phyloP scores from a whole-genome alignment of 1,284 basidiomycete genomes.

The Papiliotrema terrestris region DNA sequence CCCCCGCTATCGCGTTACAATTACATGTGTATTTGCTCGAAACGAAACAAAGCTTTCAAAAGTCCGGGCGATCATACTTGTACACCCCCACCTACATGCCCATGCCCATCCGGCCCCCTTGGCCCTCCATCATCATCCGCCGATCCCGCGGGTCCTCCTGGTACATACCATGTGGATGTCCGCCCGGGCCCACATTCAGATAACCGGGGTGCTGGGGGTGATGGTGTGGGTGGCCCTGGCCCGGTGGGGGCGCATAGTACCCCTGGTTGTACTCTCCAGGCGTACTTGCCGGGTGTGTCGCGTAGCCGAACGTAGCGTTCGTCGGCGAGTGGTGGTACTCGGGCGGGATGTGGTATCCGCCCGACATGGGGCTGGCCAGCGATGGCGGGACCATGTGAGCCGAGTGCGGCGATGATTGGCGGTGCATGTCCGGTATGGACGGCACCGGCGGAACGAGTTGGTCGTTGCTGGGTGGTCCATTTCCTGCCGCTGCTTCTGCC shows the following conservation, averaged over 20 bases:
- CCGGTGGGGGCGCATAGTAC: conserved; percentile 16
- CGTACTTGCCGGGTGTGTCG: not conserved
- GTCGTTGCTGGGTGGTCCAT: not conserved
- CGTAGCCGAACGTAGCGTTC: conserved; percentile 16
- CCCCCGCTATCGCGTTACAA: too few relatives aligned
- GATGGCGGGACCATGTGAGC: conserved; percentile 10
- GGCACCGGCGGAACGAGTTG: conserved; percentile 37
- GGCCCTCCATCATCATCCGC: conserved; percentile 14
- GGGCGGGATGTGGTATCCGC: conserved; percentile 32
- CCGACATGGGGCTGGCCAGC: conserved; percentile 32
- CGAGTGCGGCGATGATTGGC: conserved; percentile 22
- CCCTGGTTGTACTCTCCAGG: conserved; percentile 15
- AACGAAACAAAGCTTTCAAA: too few relatives aligned
- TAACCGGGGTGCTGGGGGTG: conserved; percentile 10
- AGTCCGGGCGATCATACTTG: too few relatives aligned
- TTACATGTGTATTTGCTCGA: too few relatives aligned
- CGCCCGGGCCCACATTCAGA: conserved; percentile 12
- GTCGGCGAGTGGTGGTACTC: conserved; percentile 28
- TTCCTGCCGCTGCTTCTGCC: not conserved
- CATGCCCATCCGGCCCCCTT: conserved; percentile 22
- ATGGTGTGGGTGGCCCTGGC: conserved; percentile 2
- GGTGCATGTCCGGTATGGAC: conserved; percentile 38
- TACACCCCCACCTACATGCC: conserved; percentile 19
- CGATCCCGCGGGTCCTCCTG: conserved; percentile 21
- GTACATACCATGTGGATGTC: conserved; percentile 10